phyloP scores from a whole-genome alignment of 2,329 filamentous ascomycete genomes.

The Apiospora malaysiana region DNA sequence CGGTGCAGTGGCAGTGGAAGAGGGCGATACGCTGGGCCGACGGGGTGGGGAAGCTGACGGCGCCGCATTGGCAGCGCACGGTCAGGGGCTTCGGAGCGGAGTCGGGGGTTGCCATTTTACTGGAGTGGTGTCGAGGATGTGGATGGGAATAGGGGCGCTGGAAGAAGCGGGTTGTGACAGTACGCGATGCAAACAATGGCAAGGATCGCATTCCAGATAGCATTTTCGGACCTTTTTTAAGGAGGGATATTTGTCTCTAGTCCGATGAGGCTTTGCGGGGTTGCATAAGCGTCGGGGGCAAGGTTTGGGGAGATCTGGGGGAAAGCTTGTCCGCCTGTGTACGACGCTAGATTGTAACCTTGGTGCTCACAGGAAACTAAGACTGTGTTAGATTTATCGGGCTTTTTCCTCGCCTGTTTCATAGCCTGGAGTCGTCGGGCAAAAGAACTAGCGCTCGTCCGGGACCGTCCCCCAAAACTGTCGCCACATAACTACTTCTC shows the following conservation, averaged over 20 bases:
- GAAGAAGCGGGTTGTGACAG: not conserved
- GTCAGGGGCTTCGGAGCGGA: constrained; percentile 28
- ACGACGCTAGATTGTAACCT: too few species aligned
- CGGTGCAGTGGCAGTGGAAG: constrained; percentile 53
- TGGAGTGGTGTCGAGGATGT: not conserved
- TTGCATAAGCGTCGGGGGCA: not conserved
- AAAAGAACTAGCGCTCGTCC: too few species aligned
- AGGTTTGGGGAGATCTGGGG: not conserved
- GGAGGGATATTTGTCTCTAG: not conserved
- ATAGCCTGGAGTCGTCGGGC: too few species aligned
- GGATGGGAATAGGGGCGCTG: not conserved
- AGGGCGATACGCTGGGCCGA: constrained; percentile 42
- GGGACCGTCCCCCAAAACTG: too few species aligned
- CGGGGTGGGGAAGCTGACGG: constrained; percentile 44
- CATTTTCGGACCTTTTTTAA: not conserved
- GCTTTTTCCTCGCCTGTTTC: too few species aligned
- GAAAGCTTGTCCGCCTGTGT: too few species aligned
- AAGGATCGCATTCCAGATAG: not conserved
- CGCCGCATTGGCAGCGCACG: constrained; percentile 48
- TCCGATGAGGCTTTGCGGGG: not conserved
- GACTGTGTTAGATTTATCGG: too few species aligned
- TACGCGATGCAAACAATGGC: not conserved
- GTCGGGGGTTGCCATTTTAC: not conserved
- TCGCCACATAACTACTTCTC: too few species aligned
- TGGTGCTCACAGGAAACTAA: too few species aligned